Base-by-base conservation (phyloP, 1,139 yeast genomes). In the Schizosaccharomyces versatilis region DNA sequence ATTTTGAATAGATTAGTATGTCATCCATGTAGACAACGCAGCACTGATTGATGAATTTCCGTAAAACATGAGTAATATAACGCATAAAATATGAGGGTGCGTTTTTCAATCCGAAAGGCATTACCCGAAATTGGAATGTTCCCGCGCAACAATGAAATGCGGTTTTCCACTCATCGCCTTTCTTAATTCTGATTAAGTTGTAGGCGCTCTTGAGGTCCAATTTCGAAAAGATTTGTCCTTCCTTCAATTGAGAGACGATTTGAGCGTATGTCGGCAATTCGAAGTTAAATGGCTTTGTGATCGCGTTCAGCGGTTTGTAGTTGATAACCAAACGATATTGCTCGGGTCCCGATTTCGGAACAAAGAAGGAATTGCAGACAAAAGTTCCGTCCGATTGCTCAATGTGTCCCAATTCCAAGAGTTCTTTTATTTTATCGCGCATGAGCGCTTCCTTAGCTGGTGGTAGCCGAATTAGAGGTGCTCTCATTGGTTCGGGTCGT, bases 11-110 rank as follows among this genome's bases (percentile, higher is more conserved):
- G 14, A 64, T 59, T 7, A 64, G 42, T n/a, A 66, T 60, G 54
- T 64, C 67, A 55, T 64, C 67, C 14, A 64, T 53, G 55, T 64
- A 64, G 6, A 62, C 62, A 8, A 53, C 41, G 2, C 60, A 61
- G 54, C 58, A 61, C 7, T 36, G 19, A 41, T 51, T 38, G 6
- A 54, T 44, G 39, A 54, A 51, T 9, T 53, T 56, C 36, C 58
- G 51, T 38, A 59, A 54, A 7, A 57, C 17, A 12, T 54, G 54
- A 38, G 59, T 58, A 58, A 59, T 59, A 54, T 38, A 2, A 47
- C 60, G 39, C 53, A 57, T 62, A 8, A 60, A 60, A 7, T 59
- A 56, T 3, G 60, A 60, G 0, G 62, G 61, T 12, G 57, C 56
- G 14, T 55, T 40, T 38, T 40, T 36, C 1, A 55, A 14, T 2